Conservation (phyloP, 1,284 basidiomycete species). For the Pseudomicrostroma phylloplanum region DNA sequence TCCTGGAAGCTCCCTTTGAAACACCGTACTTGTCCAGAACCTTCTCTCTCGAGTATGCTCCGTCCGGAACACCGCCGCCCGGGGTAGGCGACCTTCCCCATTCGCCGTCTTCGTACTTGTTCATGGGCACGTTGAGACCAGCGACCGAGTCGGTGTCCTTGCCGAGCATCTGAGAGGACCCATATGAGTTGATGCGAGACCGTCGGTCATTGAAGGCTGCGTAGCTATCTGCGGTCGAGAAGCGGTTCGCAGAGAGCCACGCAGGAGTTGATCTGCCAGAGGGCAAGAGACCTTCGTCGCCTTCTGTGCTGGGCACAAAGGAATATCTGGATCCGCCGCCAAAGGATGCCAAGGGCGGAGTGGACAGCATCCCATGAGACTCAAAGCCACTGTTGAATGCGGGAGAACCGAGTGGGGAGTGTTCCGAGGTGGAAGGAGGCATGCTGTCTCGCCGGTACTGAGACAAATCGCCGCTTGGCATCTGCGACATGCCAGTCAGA, state of each 20-base stretch:
- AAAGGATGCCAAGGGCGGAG: neutral
- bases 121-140: conserved; percentile 18
- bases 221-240: neutral
- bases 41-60: conserved; percentile 21
- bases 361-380: neutral
- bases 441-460: no score
- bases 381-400: no score
- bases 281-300: neutral
- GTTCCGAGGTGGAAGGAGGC: no score
- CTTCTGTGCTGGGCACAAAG: neutral
- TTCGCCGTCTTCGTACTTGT: conserved; percentile 11
- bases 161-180: neutral
- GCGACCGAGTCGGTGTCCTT: neutral
- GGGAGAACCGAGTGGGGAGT: no score
- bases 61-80: conserved; percentile 17
- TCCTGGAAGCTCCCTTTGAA: conserved; percentile 21
- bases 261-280: conserved; percentile 1
- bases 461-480: no score
- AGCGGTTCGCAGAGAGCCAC: neutral
- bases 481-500: no score
- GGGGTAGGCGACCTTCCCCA: neutral
- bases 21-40: conserved; percentile 26
- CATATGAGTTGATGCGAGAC: neutral
- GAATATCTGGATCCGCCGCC: conserved; percentile 1
- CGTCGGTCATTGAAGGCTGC: conserved; percentile 1